Base-by-base conservation (phyloP, 352 stramenopile genomes). In the Phytopythium delawarense region DNA sequence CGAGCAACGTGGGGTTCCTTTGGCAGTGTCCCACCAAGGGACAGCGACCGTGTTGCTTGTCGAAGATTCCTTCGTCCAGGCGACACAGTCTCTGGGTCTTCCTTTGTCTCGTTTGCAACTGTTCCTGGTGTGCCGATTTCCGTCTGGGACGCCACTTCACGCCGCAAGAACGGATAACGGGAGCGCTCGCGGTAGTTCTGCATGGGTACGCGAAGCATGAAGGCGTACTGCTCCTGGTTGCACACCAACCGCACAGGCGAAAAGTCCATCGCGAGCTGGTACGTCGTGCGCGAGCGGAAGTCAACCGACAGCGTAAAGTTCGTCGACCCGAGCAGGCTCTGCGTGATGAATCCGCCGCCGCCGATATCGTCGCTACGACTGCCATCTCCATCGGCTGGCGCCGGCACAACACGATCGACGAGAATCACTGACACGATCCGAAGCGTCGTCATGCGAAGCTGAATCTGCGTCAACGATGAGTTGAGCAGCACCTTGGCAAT, bases 401-500 rank as follows among this genome's bases (percentile, higher is more conserved):
- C 6, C 12, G 55, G 25, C 25, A 35, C 11, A 12, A 61, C 74
- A 7, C 63, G 58, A 30, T 91, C 77, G 39, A 90, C 79, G 37
- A 92, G 67, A 64, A 95, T 88, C 11, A 86, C 74, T 15, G 87
- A 91, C 2, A 93, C 84, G 42, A 95, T 76, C 25, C 87, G 79
- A 54, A 94, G 63, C 13, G 83, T 71, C 25, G 79, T 75, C 53
- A 91, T 66, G 58, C 86, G 70, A 7, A 95, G 61, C 61, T 88
- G 75, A 7, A 94, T 52, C 56, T 92, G 79, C 53, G 77, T 87
- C 37, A 95, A 62, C 20, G 83, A 92, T 12, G 84, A 86, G 59
- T 95, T 95, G 32, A 93, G 65, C n/a, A 95, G 62, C 57, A 95
- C 83, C 56, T 95, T 94, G 8, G 79, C 83, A 46, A 94, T 79